A percentile compares a stretch with the other conserved stretches of the same genome.
Evolutionary conservation across 176 grass and related monocot species (phyloP).

Genomic region (Stipa capillata): DNA sequence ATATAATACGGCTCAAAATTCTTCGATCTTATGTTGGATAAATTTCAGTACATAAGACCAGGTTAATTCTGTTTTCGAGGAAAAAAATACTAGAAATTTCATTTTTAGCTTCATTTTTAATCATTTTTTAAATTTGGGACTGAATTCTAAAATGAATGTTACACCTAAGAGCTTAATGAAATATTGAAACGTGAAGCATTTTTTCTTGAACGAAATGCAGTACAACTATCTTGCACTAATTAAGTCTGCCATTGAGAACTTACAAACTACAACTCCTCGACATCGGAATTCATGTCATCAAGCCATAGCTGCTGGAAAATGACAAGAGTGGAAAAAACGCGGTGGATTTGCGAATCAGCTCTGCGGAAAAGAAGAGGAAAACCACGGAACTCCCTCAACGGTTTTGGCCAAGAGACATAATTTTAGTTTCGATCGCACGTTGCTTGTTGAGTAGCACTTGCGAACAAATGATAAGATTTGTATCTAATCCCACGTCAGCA

Average conservation of each 20-base stretch:
- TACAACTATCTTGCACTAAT: too few relatives aligned
- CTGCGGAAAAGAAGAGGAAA: neutral
- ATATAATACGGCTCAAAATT: too few relatives aligned
- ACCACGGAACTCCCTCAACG: constrained; percentile 21
- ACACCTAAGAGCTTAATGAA: neutral
- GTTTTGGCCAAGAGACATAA: constrained; percentile 8
- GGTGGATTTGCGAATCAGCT: constrained; percentile 11
- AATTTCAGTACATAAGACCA: too few relatives aligned
- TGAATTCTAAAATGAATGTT: neutral
- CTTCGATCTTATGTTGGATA: too few relatives aligned
- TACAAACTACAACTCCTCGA: neutral
- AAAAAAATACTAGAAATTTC: too few relatives aligned
- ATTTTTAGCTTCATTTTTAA: neutral
- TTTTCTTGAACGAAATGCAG: neutral
- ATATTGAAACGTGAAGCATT: neutral
- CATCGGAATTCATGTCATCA: neutral
- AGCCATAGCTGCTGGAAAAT: neutral
- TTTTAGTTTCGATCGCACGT: neutral
- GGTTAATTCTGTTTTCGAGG: too few relatives aligned
- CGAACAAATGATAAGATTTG: neutral
- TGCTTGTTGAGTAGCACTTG: neutral
- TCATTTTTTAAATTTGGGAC: too few relatives aligned
- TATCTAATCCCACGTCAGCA: neutral
- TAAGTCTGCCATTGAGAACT: too few relatives aligned
- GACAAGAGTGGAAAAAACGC: neutral